Percentiles rank a stretch among this genome's conserved stretches.
These are phyloP conservation scores for Vigna angularis DNA, from an alignment of 306 rosid genomes.

Conservation along the genomic window DNA sequence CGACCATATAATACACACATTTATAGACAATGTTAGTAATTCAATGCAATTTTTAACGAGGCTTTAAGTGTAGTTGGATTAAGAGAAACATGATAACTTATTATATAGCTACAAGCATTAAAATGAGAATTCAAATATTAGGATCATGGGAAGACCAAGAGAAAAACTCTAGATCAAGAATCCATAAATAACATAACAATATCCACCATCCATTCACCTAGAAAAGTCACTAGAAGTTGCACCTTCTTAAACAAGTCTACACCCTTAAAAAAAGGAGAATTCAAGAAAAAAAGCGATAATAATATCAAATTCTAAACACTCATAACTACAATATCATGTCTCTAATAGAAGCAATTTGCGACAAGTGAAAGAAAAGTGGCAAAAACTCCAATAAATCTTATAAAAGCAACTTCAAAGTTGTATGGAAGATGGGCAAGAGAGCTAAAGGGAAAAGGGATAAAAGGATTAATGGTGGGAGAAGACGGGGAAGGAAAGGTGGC, in stretches of 20 bases:
- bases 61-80: constrained; percentile 24
- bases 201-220: constrained; percentile 3
- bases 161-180: neutral
- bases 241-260: constrained; percentile 12
- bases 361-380: too few relatives aligned
- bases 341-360: too few relatives aligned
- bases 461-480: too few relatives aligned
- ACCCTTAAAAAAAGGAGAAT: neutral
- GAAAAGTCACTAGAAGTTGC: constrained; percentile 28
- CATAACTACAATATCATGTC: too few relatives aligned
- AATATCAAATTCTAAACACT: too few relatives aligned
- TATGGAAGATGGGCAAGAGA: too few relatives aligned
- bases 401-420: too few relatives aligned
- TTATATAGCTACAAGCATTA: constrained; percentile 33
- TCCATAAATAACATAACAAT: neutral
- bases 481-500: too few relatives aligned
- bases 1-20: neutral
- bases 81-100: neutral
- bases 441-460: too few relatives aligned
- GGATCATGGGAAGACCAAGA: constrained; percentile 1
- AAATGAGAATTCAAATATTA: constrained; percentile 16
- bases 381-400: too few relatives aligned
- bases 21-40: constrained; percentile 39
- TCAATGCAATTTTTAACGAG: constrained; percentile 3
- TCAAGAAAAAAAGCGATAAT: too few relatives aligned